Evolutionary conservation across 73 alveolate genomes (phyloP), one percentile per base, ranked within the genome.

Genomic region (Durusdinium trenchii): DNA sequence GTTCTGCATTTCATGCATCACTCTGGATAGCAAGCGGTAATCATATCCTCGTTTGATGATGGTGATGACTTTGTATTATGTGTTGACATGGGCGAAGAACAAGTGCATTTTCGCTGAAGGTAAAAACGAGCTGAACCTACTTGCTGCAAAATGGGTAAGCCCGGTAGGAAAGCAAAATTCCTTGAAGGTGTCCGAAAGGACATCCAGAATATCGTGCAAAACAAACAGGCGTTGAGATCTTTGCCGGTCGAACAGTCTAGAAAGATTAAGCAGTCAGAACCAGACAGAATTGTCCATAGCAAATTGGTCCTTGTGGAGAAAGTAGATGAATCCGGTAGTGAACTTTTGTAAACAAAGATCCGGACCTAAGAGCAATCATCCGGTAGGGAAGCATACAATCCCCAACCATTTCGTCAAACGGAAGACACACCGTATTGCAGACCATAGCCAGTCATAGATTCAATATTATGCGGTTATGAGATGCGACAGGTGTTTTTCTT

Each of bases 381-480:
- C 89, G 87, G 1, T 57, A 78, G 40, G 87, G 87, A 42, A 23
- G 35, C 62, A 78, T 61, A 42, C 87, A 78, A 45, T 45, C 87
- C 6, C 87, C 87, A 6, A 78, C 87, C 62, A 78, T 78, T 9
- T 78, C 87, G 6, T 78, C 87, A 0, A 78, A 78, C 42, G 87
- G 87, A 7, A 23, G 84, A 9, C 40, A 0, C 54, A 75, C 85
- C 0, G 85, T 75, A 38, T 30, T 75, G 30, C 85, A 75, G 32
- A 40, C 54, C 38, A 75, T 75, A 6, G 85, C 85, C 0, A 75
- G 85, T 1, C 50, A 38, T 9, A 14, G 51, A 10, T 75, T 75
- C 16, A 6, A 1, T 3, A n/a, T n/a, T n/a, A 9, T 75, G 57
- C 85, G 42, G 30, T 18, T 75, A 14, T 50, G 85, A 0, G 85